Percentiles rank a stretch among this genome's conserved stretches.
phyloP scores from a whole-genome alignment of 2,329 filamentous ascomycete genomes.

The Beauveria scarabaeidicola region DNA sequence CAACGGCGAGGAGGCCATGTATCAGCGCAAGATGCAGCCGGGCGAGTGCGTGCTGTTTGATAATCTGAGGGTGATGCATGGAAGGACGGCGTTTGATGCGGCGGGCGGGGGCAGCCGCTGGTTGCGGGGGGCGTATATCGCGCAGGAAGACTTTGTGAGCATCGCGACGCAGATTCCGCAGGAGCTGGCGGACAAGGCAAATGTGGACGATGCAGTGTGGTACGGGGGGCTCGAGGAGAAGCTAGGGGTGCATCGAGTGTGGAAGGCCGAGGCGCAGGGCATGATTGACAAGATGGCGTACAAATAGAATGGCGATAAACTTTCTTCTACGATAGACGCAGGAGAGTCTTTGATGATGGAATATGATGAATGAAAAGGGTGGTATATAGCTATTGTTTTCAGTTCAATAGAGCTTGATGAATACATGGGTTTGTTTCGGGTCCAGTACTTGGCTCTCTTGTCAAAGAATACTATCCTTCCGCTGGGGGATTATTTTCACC shows the following conservation, averaged over 20 bases:
- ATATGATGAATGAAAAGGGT: neutral
- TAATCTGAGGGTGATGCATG: conserved; percentile 79
- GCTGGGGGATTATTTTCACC: neutral
- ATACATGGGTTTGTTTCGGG: neutral
- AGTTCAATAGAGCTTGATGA: neutral
- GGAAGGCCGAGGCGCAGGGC: conserved; percentile 13
- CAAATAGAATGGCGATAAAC: neutral
- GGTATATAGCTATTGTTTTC: neutral
- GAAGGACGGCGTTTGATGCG: conserved; percentile 63
- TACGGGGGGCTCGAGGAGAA: conserved; percentile 8
- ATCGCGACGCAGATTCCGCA: conserved; percentile 24
- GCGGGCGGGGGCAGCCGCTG: conserved; percentile 59
- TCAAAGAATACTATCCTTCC: neutral
- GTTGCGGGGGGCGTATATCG: conserved; percentile 80
- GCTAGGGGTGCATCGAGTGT: conserved; percentile 17
- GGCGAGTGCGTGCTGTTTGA: conserved; percentile 94
- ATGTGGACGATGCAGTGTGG: conserved; percentile 19
- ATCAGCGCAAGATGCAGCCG: conserved; percentile 63
- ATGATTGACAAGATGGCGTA: neutral
- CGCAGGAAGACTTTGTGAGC: conserved; percentile 38
- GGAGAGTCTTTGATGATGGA: neutral
- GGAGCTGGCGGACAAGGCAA: conserved; percentile 18
- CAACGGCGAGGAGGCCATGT: conserved; percentile 49
- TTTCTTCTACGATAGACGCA: neutral
- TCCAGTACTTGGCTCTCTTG: too few relatives aligned